Evolutionary conservation across 768 basidiomycete genomes (phyloP), one percentile per base, ranked within the genome.

Genomic region (Hemileccinum impolitum): DNA sequence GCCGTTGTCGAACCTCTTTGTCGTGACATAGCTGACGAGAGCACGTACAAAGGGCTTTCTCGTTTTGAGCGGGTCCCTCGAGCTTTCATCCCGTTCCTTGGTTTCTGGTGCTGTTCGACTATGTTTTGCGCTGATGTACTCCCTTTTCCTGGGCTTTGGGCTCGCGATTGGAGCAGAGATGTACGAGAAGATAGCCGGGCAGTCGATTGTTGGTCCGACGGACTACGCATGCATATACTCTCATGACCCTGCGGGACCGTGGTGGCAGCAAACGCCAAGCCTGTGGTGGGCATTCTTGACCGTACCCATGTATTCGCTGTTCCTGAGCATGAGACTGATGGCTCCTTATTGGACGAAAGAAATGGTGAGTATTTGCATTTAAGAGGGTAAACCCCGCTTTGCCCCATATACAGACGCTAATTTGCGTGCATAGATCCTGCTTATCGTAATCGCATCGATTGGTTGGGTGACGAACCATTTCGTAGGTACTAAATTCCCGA

Each of bases 51-150:
- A 73, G 70, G 85, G 86, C 7, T 85, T 85, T 51, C 79, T 87
- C 43, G 81, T 87, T 10, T 75, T 87, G 13, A 77, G 73, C 57
- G 92, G 86, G 42, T 77, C 84, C 11, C 79, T 93, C 26, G 91
- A 93, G 61, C 69, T 92, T 18, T 80, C 88, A 50, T 85, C 88
- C 3, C 79, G 89, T 15, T 88, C 87, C 53, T 84, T 94, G 58
- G 81, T 91, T 26, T 75, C 88, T 0, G 90, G 92, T n/a, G 84
- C 88, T 11, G 90, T 93, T 28, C 77, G 89, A 34, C 73, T 93
- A 14, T 87, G 87, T 56, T 93, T 87, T 59, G 79, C 87, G 21
- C 74, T 88, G 45, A 76, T 87, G 48, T 94, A 93, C 60, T 83
- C 86, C n/a, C 72, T 85, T 15, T 85, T 84, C 64, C 72, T 87